phyloP scores from a whole-genome alignment of 1,139 yeast species.

The Geotrichum carabidarum region DNA sequence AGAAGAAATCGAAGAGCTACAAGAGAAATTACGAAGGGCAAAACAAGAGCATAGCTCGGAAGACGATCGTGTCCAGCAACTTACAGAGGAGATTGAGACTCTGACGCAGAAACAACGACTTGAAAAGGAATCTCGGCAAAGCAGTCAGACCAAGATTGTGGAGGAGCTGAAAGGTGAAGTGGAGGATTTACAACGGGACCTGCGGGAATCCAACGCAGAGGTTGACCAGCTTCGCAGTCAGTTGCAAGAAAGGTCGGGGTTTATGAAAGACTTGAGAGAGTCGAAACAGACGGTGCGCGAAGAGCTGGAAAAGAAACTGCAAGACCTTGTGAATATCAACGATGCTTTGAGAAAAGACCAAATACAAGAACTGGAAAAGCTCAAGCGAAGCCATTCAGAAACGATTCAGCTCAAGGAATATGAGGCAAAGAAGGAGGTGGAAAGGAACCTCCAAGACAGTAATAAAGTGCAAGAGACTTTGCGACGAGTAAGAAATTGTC shows the following conservation, averaged over 20 bases:
- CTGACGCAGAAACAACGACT: conserved; percentile 22
- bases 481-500: neutral
- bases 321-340: neutral
- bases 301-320: conserved; percentile 3
- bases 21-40: neutral
- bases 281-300: neutral
- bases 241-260: neutral
- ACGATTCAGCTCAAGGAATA: neutral
- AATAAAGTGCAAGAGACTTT: neutral
- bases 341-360: conserved; percentile 1
- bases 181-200: conserved; percentile 25
- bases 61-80: conserved; percentile 13
- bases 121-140: neutral
- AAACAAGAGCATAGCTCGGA: neutral
- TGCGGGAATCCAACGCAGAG: conserved; percentile 22
- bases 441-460: neutral
- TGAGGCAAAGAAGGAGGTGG: neutral
- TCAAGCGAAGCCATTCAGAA: neutral
- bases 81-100: conserved; percentile 24
- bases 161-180: conserved; percentile 9
- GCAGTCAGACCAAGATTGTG: conserved; percentile 6
- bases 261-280: neutral
- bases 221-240: neutral
- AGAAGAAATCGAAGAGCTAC: conserved; percentile 3
- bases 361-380: neutral